phyloP scores from a whole-genome alignment of 768 basidiomycete species.

The Tylopilus plumbeoviolaceoides region DNA sequence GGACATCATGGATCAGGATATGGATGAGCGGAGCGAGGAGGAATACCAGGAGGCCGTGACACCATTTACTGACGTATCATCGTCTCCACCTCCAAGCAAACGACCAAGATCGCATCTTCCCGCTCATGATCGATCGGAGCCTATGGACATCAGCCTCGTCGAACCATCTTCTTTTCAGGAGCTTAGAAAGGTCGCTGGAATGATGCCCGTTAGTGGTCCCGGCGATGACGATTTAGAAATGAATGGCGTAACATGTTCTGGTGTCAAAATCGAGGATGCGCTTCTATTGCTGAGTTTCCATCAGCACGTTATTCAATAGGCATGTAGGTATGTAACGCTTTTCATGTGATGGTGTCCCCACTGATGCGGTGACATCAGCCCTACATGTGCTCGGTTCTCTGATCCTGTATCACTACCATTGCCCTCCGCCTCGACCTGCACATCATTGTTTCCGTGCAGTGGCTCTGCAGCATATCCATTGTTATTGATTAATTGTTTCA shows the following conservation, averaged over 20 bases:
- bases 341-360: not conserved
- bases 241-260: constrained; percentile 37
- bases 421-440: constrained; percentile 6
- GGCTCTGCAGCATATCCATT: constrained; percentile 29
- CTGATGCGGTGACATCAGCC: constrained; percentile 16
- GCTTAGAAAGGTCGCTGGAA: constrained; percentile 42
- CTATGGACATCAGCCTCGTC: constrained; percentile 35
- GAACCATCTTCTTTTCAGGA: constrained; percentile 43
- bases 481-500: constrained; percentile 34
- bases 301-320: constrained; percentile 56
- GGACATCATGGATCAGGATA: constrained; percentile 46
- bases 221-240: constrained; percentile 26
- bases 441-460: constrained; percentile 9
- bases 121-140: constrained; percentile 25
- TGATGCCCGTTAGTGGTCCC: constrained; percentile 16
- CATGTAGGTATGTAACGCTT: constrained; percentile 19
- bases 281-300: constrained; percentile 72
- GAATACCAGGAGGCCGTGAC: constrained; percentile 74
- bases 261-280: constrained; percentile 71
- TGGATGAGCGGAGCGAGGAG: constrained; percentile 55
- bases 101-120: constrained; percentile 29
- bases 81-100: constrained; percentile 35
- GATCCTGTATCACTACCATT: constrained; percentile 21
- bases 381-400: constrained; percentile 11
- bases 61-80: constrained; percentile 55